phyloP scores from a whole-genome alignment of 345 rosid genomes.

The Gossypium herbaceum region DNA sequence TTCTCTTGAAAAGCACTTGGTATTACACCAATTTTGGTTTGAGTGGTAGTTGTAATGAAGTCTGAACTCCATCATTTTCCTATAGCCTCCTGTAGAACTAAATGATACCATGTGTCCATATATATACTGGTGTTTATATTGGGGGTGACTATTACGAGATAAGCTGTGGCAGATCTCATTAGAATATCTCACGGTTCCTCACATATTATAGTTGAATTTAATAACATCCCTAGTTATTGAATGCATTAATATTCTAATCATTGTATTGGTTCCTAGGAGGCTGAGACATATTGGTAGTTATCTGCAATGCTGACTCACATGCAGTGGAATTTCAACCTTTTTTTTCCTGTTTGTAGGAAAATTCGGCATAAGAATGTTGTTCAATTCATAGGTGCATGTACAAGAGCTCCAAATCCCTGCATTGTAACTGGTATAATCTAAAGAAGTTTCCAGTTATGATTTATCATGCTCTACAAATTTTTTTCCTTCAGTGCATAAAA shows the following conservation, averaged over 20 bases:
- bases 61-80: slow-evolving; percentile 2
- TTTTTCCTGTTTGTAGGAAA: slow-evolving; percentile 50
- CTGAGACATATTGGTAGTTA: background rate
- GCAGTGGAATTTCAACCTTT: background rate
- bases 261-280: slow-evolving; percentile 5
- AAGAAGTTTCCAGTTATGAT: slow-evolving; percentile 1
- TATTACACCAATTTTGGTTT: background rate
- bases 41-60: background rate
- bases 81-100: background rate
- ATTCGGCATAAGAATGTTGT: slow-evolving; percentile 89
- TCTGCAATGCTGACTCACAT: background rate
- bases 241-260: background rate
- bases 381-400: slow-evolving; percentile 95
- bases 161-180: background rate
- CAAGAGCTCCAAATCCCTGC: slow-evolving; percentile 76
- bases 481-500: slow-evolving; percentile 2
- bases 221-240: background rate
- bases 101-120: background rate
- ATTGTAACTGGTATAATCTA: slow-evolving; percentile 72
- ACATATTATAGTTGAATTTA: background rate
- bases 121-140: background rate
- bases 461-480: background rate
- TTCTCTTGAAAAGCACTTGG: background rate
- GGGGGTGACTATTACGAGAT: background rate
- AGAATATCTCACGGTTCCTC: background rate